A percentile compares a stretch with the other conserved stretches of the same genome.
phyloP scores from a whole-genome alignment of 306 rosid genomes.

The Citrullus amarus region DNA sequence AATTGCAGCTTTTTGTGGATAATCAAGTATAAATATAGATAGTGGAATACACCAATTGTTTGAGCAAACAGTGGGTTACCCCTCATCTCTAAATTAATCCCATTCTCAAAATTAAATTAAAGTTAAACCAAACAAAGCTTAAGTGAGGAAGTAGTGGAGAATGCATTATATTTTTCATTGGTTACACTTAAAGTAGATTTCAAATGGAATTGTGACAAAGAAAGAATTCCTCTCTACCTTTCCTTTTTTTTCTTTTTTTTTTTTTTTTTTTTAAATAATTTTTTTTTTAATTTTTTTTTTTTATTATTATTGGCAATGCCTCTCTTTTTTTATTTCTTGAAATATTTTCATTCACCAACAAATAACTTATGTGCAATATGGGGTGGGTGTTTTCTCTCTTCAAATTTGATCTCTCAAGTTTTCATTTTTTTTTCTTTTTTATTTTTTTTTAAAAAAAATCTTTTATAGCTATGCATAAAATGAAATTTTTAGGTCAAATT shows the following conservation, averaged over 20 bases:
- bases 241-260: background rate
- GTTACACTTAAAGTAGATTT: background rate
- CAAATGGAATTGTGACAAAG: slow-evolving; percentile 5
- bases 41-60: slow-evolving; percentile 1
- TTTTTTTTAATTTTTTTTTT: too few species aligned
- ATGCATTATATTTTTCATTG: slow-evolving; percentile 7
- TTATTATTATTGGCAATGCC: too few species aligned
- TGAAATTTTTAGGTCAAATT: too few species aligned
- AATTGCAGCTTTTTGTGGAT: background rate
- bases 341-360: background rate
- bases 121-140: background rate
- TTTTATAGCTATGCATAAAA: too few species aligned
- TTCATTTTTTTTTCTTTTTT: too few species aligned
- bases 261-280: too few species aligned
- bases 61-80: background rate
- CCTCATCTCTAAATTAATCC: background rate
- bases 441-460: too few species aligned
- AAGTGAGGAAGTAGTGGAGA: background rate
- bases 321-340: background rate
- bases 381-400: too few species aligned
- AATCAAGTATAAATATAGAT: background rate
- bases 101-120: background rate
- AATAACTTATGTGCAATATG: background rate
- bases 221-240: background rate
- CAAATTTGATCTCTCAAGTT: too few species aligned